phyloP scores from a whole-genome alignment of 441 rosid species.

The Lepidium campestre region DNA sequence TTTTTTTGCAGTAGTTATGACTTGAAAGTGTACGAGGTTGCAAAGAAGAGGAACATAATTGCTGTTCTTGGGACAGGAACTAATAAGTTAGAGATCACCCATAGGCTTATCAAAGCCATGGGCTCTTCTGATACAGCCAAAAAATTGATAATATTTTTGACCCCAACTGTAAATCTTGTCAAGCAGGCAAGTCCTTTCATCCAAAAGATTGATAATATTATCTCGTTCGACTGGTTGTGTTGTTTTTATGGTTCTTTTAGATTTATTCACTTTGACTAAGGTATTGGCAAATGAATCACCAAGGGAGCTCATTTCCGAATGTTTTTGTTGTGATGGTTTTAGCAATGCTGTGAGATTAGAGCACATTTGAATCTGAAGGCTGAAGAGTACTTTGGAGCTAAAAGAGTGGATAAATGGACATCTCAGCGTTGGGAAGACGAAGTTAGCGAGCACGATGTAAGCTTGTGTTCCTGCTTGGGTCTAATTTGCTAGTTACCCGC shows the following conservation, averaged over 20 bases:
- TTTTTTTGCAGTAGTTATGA: slow-evolving; percentile 29
- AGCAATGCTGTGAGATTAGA: slow-evolving; percentile 72
- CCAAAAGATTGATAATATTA: background rate
- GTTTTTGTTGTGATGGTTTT: slow-evolving; percentile 15
- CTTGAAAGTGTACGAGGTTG: slow-evolving; percentile 57
- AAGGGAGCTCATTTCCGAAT: background rate
- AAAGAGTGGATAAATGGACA: slow-evolving; percentile 71
- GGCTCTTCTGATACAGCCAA: slow-evolving; percentile 29
- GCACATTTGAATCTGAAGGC: slow-evolving; percentile 39
- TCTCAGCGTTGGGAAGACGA: slow-evolving; percentile 63
- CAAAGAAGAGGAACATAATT: slow-evolving; percentile 60
- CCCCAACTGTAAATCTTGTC: slow-evolving; percentile 79
- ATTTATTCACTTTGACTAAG: background rate
- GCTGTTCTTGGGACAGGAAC: slow-evolving; percentile 65
- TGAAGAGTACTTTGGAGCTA: slow-evolving; percentile 71
- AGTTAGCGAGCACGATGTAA: slow-evolving; percentile 54
- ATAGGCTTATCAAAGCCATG: slow-evolving; percentile 59
- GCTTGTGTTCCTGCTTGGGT: slow-evolving; percentile 18
- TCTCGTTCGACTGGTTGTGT: background rate
- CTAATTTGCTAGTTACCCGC: background rate
- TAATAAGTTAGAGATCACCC: slow-evolving; percentile 66
- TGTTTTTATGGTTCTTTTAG: background rate
- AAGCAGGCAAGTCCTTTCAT: slow-evolving; percentile 43
- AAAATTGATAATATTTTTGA: slow-evolving; percentile 63
- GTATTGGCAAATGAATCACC: background rate